Evolutionary conservation across 306 rosid genomes (phyloP), one percentile per base, ranked within the genome.

Genomic region (Nissolia schottii): DNA sequence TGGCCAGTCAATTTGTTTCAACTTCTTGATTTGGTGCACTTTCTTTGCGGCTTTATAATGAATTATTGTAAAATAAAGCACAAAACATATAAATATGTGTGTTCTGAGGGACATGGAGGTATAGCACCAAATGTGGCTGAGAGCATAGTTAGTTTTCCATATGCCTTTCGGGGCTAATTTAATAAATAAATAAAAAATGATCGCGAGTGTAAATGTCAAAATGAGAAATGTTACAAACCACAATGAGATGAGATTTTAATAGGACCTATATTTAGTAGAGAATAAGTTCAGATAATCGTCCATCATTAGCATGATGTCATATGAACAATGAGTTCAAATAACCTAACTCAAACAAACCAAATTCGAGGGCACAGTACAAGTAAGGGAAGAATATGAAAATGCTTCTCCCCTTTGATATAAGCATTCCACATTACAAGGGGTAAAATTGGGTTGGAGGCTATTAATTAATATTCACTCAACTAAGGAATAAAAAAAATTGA

Each of bases 391-490:
- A 77, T 45, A 64, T 57, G 46, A 74, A 70, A 66, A 67, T 32
- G 54, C 71, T 70, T 70, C 76, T 34, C 48, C 59, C 63, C 63
- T 64, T n/a, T 59, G 53, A 66, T 49, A 28, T 19, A 15, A 58
- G 24, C 22, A 55, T 64, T 67, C 43, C 45, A 37, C 66, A 11
- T 50, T 67, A 72, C 24, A 38, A 23, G 16, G 16, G 51, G 60
- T 41, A 46, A 48, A 43, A 71, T 46, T 5, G 38, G 3, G 40
- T 71, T 10, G 31, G 57, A 63, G 54, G 41, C 56, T 40, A 38
- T n/a, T n/a, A n/a, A n/a, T n/a, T n/a, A n/a, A n/a, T n/a, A n/a
- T 56, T 28, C 59, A 77, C 85, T 75, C 82, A 77, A 80, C 71
- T 10, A 19, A 45, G 22, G 31, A 45, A 20, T 35, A 24, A 25